Evolutionary conservation across 176 grass and related monocot species (phyloP).

Genomic region (Cenchrus purpureus): DNA sequence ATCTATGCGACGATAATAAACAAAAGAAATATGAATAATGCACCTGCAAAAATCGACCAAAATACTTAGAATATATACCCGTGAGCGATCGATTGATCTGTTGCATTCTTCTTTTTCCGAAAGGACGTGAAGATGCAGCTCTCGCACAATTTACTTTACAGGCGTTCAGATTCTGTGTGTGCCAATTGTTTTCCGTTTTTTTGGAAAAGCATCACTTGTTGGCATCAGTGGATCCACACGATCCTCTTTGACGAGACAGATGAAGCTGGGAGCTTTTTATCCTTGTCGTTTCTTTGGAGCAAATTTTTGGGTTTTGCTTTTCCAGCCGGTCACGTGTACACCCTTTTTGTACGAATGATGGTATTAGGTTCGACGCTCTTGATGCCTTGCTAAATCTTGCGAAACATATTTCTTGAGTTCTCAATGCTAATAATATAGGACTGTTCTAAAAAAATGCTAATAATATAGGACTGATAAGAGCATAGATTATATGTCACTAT

Average conservation of each 20-base stretch:
- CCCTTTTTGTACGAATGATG: not conserved
- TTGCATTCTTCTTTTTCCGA: not conserved
- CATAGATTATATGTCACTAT: no score
- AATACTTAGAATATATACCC: conserved; percentile 3
- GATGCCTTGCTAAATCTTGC: no score
- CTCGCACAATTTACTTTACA: conserved; percentile 12
- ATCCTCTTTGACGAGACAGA: conserved; percentile 19
- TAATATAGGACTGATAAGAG: no score
- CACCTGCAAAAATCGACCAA: not conserved
- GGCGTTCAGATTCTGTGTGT: not conserved
- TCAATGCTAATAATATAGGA: no score
- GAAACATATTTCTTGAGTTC: no score
- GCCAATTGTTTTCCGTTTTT: not conserved
- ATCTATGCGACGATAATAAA: not conserved
- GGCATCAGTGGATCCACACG: conserved; percentile 14
- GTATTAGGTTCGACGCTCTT: no score
- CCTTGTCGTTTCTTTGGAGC: conserved; percentile 5
- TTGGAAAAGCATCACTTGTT: not conserved
- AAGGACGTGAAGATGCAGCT: not conserved
- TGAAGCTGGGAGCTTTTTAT: conserved; percentile 1
- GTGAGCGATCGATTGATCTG: not conserved
- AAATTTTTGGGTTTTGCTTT: not conserved
- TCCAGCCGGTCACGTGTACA: not conserved
- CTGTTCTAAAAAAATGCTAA: no score
- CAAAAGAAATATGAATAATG: not conserved